These are phyloP conservation scores for Aspergillus tamarii DNA, from an alignment of 2,329 filamentous ascomycete genomes.

Conservation along the genomic window DNA sequence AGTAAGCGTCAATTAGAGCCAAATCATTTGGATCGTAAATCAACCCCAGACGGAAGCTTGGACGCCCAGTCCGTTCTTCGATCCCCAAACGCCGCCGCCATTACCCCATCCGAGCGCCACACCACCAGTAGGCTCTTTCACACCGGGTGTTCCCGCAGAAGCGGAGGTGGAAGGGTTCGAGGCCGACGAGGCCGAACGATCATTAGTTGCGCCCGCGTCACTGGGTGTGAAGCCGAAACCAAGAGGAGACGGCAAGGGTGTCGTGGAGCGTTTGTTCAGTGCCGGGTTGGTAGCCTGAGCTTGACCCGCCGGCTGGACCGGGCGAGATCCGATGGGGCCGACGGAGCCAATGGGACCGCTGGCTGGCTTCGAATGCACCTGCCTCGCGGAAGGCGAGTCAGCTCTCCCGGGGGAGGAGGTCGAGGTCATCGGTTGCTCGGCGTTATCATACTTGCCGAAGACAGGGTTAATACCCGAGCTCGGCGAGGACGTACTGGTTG, in stretches of 20 bases:
- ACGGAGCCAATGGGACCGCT: slow-evolving; percentile 66
- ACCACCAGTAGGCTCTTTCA: slow-evolving; percentile 47
- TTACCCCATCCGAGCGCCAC: slow-evolving; percentile 72
- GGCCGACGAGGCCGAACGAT: slow-evolving; percentile 59
- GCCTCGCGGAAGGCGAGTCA: slow-evolving; percentile 72
- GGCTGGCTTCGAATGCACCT: slow-evolving; percentile 59
- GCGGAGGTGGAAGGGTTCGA: slow-evolving; percentile 61
- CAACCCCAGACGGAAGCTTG: slow-evolving; percentile 96
- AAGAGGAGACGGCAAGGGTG: slow-evolving; percentile 86
- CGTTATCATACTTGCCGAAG: slow-evolving; percentile 61
- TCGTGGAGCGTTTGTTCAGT: slow-evolving; percentile 81
- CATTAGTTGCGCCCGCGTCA: slow-evolving; percentile 49
- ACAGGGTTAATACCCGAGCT: slow-evolving; percentile 46
- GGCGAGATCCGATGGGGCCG: slow-evolving; percentile 91
- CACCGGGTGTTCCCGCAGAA: slow-evolving; percentile 32
- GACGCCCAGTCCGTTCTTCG: slow-evolving; percentile 77
- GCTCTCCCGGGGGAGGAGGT: slow-evolving; percentile 78
- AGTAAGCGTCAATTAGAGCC: slow-evolving; percentile 6
- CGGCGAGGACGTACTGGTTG: slow-evolving; percentile 85
- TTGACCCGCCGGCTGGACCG: slow-evolving; percentile 60
- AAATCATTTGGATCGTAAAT: slow-evolving; percentile 11
- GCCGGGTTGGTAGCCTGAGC: slow-evolving; percentile 57
- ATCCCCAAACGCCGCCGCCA: slow-evolving; percentile 82
- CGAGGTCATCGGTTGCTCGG: slow-evolving; percentile 73
- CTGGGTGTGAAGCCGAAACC: slow-evolving; percentile 70